phyloP scores from a whole-genome alignment of 1,139 yeast genomes.

The Blastobotrys ciferrii region DNA sequence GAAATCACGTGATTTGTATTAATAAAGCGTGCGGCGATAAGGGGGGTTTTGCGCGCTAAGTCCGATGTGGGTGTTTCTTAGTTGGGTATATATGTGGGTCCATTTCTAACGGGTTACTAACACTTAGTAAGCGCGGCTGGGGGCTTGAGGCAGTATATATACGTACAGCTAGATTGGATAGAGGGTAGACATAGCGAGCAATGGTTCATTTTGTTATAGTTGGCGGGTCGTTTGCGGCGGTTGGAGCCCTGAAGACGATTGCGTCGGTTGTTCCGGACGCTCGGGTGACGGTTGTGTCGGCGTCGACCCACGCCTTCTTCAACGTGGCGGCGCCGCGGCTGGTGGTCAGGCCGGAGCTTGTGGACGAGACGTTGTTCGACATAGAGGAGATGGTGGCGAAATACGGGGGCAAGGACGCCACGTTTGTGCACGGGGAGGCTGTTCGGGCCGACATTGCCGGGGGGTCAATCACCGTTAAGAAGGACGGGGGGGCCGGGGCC shows the following conservation, averaged over 20 bases:
- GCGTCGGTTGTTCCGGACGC: slow-evolving; percentile 14
- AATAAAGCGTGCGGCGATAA: too few relatives aligned
- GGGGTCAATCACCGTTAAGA: slow-evolving; percentile 32
- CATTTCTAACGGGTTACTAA: too few relatives aligned
- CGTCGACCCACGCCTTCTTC: slow-evolving; percentile 22
- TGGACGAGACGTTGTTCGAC: slow-evolving; percentile 20
- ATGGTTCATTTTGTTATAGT: slow-evolving; percentile 22
- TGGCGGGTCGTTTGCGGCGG: slow-evolving; percentile 30
- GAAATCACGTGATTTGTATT: too few relatives aligned
- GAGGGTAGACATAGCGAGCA: neutral
- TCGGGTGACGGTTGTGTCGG: slow-evolving; percentile 24
- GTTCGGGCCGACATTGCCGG: slow-evolving; percentile 30
- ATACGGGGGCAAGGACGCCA: slow-evolving; percentile 17
- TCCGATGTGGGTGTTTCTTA: too few relatives aligned
- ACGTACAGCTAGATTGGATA: neutral
- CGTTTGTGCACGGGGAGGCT: slow-evolving; percentile 36
- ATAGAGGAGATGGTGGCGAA: slow-evolving; percentile 19
- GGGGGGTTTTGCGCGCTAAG: too few relatives aligned
- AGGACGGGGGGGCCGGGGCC: slow-evolving; percentile 37
- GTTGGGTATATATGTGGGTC: too few relatives aligned
- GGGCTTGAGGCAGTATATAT: too few relatives aligned
- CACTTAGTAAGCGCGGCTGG: too few relatives aligned
- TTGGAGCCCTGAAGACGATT: slow-evolving; percentile 22
- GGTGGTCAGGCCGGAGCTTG: slow-evolving; percentile 25
- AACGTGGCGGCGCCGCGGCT: slow-evolving; percentile 31